Percentiles rank a stretch among this genome's conserved stretches.
Conservation (phyloP, 2,329 filamentous ascomycete genomes). For the Claviceps arundinis region DNA sequence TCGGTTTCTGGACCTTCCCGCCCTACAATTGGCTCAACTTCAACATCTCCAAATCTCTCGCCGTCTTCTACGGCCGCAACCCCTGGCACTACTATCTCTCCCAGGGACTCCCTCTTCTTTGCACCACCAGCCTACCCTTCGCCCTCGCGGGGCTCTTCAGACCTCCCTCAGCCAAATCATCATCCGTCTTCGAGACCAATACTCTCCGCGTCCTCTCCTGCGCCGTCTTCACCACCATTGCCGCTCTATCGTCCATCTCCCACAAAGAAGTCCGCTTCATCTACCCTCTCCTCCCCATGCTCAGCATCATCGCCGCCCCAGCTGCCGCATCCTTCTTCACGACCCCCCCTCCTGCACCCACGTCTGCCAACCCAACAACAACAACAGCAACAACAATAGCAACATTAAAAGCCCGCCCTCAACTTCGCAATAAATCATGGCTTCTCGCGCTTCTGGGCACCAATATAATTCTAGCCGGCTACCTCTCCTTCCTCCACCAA, state of each 20-base stretch:
- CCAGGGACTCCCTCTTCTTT: slow-evolving; percentile 76
- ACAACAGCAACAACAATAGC: slow-evolving; percentile 14
- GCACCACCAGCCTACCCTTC: slow-evolving; percentile 75
- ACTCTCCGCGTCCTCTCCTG: slow-evolving; percentile 34
- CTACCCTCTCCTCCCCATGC: slow-evolving; percentile 76
- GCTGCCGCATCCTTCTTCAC: slow-evolving; percentile 53
- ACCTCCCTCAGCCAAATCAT: slow-evolving; percentile 15
- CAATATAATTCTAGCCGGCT: slow-evolving; percentile 61
- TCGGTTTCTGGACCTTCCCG: slow-evolving; percentile 76
- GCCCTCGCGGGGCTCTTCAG: slow-evolving; percentile 50
- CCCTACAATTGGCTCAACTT: slow-evolving; percentile 79
- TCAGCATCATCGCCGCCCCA: slow-evolving; percentile 67
- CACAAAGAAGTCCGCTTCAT: slow-evolving; percentile 98
- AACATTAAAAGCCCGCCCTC: slow-evolving; percentile 13
- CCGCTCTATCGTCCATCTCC: slow-evolving; percentile 60
- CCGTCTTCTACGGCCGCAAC: slow-evolving; percentile 85
- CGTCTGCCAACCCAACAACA: neutral
- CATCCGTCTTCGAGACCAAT: slow-evolving; percentile 22
- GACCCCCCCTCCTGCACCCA: slow-evolving; percentile 13
- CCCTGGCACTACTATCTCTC: slow-evolving; percentile 87
- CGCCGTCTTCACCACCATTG: slow-evolving; percentile 45
- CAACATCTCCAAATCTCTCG: slow-evolving; percentile 77
- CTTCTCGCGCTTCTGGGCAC: slow-evolving; percentile 44
- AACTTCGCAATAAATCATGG: slow-evolving; percentile 39
- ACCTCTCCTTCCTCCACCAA: slow-evolving; percentile 66